Conservation (phyloP, 495 filamentous ascomycete species). For the Neurospora pannonica region DNA sequence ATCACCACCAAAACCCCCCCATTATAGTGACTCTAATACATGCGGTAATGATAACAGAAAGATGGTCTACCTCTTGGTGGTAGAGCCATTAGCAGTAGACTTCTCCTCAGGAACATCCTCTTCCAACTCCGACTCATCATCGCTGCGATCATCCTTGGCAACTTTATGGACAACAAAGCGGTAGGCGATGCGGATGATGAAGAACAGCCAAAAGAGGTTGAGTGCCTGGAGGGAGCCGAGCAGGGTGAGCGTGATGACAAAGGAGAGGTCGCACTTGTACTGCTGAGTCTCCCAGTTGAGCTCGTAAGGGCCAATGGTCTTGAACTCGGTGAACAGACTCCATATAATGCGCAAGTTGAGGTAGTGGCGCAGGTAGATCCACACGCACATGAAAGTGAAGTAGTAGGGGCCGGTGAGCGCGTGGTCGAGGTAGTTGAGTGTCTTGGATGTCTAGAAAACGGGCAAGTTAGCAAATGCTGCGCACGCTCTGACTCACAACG, state of each 20-base stretch:
- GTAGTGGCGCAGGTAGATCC: conserved; percentile 89
- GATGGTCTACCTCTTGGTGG: background rate
- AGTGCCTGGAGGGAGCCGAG: conserved; percentile 68
- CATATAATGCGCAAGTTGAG: conserved; percentile 83
- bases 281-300: conserved; percentile 76
- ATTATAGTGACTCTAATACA: background rate
- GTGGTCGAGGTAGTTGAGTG: conserved; percentile 84
- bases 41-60: background rate
- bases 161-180: conserved; percentile 38
- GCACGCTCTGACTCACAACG: background rate
- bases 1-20: background rate
- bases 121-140: conserved; percentile 38
- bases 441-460: conserved; percentile 68
- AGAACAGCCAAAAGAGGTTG: conserved; percentile 82
- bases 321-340: conserved; percentile 79
- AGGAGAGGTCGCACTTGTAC: conserved; percentile 73
- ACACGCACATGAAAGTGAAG: conserved; percentile 68
- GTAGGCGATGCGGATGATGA: conserved; percentile 67
- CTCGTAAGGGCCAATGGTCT: conserved; percentile 78
- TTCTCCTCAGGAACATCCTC: conserved; percentile 5
- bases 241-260: conserved; percentile 60
- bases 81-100: background rate
- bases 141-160: conserved; percentile 44
- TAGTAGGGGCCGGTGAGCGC: conserved; percentile 74
- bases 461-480: conserved; percentile 4